Conservation (phyloP, 768 basidiomycete genomes). For the Lyophyllum semitale region DNA sequence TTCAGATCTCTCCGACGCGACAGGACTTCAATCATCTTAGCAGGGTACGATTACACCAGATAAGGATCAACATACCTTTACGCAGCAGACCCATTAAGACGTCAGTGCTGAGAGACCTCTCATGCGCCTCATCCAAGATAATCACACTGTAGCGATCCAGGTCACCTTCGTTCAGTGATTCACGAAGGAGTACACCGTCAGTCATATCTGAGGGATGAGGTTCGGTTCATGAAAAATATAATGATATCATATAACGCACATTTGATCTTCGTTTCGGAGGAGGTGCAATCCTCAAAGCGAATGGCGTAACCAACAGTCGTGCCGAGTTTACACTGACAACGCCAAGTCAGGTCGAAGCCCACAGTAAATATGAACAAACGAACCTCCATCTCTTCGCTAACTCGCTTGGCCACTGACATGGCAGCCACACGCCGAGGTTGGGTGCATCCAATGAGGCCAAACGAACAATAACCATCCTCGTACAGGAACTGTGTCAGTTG, state of each 20-base stretch:
- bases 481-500: conserved; percentile 94
- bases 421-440: conserved; percentile 98
- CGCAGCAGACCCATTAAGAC: conserved; percentile 95
- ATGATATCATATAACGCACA: conserved; percentile 51
- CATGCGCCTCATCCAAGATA: conserved; percentile 99
- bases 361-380: conserved; percentile 17
- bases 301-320: conserved; percentile 94
- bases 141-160: conserved; percentile 95
- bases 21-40: conserved; percentile 51
- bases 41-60: background rate
- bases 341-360: background rate
- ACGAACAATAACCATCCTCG: conserved; percentile 92
- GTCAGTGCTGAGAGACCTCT: conserved; percentile 95
- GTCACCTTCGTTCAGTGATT: conserved; percentile 98
- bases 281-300: conserved; percentile 98
- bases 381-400: conserved; percentile 99
- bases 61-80: conserved; percentile 69
- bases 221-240: background rate
- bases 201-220: conserved; percentile 78
- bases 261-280: conserved; percentile 93
- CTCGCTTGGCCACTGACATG: conserved; percentile 99
- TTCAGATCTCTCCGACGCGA: conserved; percentile 91
- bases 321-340: conserved; percentile 79
- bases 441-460: conserved; percentile 94
- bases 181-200: conserved; percentile 96